Evolutionary conservation across 2,329 filamentous ascomycete genomes (phyloP), one percentile per base, ranked within the genome.

Genomic region (Cadophora luteo-olivacea): DNA sequence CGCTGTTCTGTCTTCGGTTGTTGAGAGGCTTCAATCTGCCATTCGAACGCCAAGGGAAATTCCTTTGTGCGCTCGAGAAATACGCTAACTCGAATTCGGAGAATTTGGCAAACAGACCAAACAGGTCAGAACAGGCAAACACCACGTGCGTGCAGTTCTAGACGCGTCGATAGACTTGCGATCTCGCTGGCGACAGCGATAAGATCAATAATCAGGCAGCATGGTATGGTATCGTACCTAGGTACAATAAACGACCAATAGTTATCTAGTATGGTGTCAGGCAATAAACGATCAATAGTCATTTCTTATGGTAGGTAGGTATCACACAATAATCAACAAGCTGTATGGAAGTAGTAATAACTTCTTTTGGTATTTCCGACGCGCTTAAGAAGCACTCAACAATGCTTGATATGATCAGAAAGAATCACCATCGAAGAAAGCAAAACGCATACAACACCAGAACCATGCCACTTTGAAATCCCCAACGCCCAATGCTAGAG

Each of bases 401-500:
- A n/a, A 55, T 29, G 25, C 16, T 19, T 55, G 6, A 33, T 55
- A 29, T 33, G 14, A 19, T n/a, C 24, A 55, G 25, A 33, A 14
- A 33, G 29, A 33, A 55, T 8, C 16, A 12, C 14, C 5, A 55
- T 55, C 25, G 16, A 55, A 32, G 25, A n/a, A 55, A 33, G 52
- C 52, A 25, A 19, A 33, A 55, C 25, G 25, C 52, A 45, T 11
- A 45, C 16, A 55, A 33, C 16, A 55, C 14, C 25, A 33, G 29
- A 55, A 55, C 52, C 52, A 55, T 55, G 52, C 14, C 52, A 55
- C 14, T 14, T 32, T n/a, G 24, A 55, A 14, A 55, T 55, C 24
- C 52, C 52, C 25, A 55, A 55, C 52, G 52, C 52, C 52, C 29
- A n/a, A 8, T 14, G 25, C 14, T 33, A 19, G 14, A 55, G 52